A percentile compares a stretch with the other conserved stretches of the same genome.
phyloP scores from a whole-genome alignment of 106 monocot species.

The Phalaenopsis aphrodite region DNA sequence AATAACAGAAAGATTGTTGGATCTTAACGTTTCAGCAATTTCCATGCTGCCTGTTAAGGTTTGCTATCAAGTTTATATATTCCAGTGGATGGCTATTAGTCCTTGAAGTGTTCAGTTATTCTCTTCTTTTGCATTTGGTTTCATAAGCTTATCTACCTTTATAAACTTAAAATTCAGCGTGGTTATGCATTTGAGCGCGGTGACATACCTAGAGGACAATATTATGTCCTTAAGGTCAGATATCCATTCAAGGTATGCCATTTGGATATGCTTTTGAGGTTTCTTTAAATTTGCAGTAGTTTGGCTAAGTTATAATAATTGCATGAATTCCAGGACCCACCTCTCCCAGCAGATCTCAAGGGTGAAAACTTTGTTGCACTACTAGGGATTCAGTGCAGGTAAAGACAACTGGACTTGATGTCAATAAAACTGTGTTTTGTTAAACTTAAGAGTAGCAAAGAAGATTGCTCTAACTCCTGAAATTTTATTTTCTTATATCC shows the following conservation, averaged over 20 bases:
- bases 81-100: not conserved
- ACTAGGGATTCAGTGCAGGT: constrained; percentile 77
- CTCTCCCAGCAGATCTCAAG: constrained; percentile 63
- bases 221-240: constrained; percentile 83
- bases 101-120: not conserved
- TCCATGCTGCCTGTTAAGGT: constrained; percentile 92
- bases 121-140: not conserved
- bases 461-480: not conserved
- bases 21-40: constrained; percentile 72
- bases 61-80: not conserved
- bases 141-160: not conserved
- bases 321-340: constrained; percentile 48
- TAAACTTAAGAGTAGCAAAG: not conserved
- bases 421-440: not conserved
- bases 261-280: not conserved
- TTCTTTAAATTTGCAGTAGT: not conserved
- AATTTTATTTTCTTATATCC: not conserved
- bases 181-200: constrained; percentile 80
- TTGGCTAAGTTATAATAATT: constrained; percentile 2
- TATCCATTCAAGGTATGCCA: constrained; percentile 83
- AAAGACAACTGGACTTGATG: not conserved
- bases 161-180: constrained; percentile 35
- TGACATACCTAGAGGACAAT: constrained; percentile 71
- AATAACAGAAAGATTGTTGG: constrained; percentile 53
- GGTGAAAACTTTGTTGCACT: constrained; percentile 67